These are phyloP conservation scores for Apiospora marii DNA, from an alignment of 2,329 filamentous ascomycete species.

Conservation along the genomic window DNA sequence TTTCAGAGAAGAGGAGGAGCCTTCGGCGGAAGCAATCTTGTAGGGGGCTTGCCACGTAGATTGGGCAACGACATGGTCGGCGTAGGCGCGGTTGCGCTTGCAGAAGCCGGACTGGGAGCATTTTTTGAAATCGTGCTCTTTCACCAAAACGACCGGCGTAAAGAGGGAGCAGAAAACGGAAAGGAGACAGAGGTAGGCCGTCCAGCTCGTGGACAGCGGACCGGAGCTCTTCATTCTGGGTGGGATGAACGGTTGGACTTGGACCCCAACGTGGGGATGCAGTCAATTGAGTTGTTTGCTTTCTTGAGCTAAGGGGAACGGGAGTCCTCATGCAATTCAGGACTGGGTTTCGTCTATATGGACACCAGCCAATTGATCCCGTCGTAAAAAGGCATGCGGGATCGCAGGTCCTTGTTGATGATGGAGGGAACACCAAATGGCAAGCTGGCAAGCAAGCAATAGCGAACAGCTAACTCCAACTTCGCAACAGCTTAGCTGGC, in stretches of 20 bases:
- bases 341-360: neutral
- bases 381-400: conserved; percentile 21
- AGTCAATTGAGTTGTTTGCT: conserved; percentile 7
- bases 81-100: conserved; percentile 89
- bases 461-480: neutral
- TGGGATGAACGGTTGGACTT: conserved; percentile 28
- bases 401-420: conserved; percentile 22
- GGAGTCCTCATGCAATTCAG: no score
- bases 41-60: conserved; percentile 79
- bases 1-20: conserved; percentile 66
- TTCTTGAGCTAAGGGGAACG: conserved; percentile 4
- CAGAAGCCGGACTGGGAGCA: conserved; percentile 97
- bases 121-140: conserved; percentile 97
- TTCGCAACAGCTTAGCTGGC: conserved; percentile 16
- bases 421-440: neutral
- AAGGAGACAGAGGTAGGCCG: conserved; percentile 67
- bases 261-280: conserved; percentile 18
- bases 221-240: conserved; percentile 57
- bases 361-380: conserved; percentile 23
- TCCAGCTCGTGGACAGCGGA: conserved; percentile 68
- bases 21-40: conserved; percentile 72
- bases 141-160: conserved; percentile 77
- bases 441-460: neutral
- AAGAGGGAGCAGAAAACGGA: conserved; percentile 66
- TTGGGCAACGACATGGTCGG: conserved; percentile 74